Conservation (phyloP, 768 basidiomycete genomes). For the Boletus edulis region DNA sequence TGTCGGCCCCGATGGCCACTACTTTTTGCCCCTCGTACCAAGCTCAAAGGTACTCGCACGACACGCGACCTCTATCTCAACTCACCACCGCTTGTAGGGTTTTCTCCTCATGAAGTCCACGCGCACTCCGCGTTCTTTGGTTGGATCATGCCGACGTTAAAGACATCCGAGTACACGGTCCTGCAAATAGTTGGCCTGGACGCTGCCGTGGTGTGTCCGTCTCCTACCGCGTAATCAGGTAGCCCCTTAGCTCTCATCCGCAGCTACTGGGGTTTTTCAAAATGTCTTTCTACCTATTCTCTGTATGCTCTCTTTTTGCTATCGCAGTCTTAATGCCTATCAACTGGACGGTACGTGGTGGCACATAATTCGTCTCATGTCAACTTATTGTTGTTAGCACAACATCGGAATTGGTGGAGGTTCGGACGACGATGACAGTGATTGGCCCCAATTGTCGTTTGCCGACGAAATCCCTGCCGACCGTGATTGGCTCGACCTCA, state of each 20-base stretch:
- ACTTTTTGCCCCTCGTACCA: slow-evolving; percentile 89
- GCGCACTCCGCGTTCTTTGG: slow-evolving; percentile 86
- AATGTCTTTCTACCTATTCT: slow-evolving; percentile 91
- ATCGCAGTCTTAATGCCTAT: slow-evolving; percentile 88
- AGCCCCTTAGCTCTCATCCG: background rate
- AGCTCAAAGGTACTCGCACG: slow-evolving; percentile 73
- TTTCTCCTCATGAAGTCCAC: slow-evolving; percentile 92
- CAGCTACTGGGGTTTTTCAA: slow-evolving; percentile 95
- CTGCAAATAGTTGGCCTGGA: slow-evolving; percentile 96
- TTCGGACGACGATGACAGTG: slow-evolving; percentile 35
- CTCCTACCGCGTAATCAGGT: background rate
- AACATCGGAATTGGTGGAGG: slow-evolving; percentile 68
- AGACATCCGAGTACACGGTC: slow-evolving; percentile 88
- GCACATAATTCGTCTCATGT: background rate
- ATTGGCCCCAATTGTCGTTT: slow-evolving; percentile 43
- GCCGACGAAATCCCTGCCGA: slow-evolving; percentile 32
- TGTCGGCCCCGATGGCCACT: slow-evolving; percentile 86
- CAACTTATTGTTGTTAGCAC: slow-evolving; percentile 43
- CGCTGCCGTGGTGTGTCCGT: slow-evolving; percentile 81
- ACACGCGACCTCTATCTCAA: background rate
- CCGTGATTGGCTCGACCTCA: slow-evolving; percentile 80
- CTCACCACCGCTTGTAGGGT: slow-evolving; percentile 49
- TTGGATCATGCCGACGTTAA: slow-evolving; percentile 92
- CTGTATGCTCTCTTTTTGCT: slow-evolving; percentile 80
- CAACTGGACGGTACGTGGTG: slow-evolving; percentile 75